Conservation (phyloP, 352 stramenopile species). For the Phytophthora nicotianae region DNA sequence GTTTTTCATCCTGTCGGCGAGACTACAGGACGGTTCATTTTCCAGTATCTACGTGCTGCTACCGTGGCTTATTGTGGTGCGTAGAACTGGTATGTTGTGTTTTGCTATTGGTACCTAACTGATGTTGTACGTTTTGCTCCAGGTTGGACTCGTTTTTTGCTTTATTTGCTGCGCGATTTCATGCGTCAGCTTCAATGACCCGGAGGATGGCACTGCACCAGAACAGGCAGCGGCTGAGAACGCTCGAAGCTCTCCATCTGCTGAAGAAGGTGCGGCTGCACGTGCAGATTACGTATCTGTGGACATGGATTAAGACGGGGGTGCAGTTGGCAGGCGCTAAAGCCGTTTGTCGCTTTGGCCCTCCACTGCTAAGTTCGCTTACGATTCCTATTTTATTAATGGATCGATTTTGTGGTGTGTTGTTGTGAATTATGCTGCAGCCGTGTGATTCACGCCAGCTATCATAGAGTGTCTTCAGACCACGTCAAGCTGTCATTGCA, state of each 20-base stretch:
- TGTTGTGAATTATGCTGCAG: conserved; percentile 16
- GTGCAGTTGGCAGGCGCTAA: conserved; percentile 7
- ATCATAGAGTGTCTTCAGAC: neutral
- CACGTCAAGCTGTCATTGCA: no score
- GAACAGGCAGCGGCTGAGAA: conserved; percentile 41
- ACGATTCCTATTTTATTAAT: conserved; percentile 48
- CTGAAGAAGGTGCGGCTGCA: conserved; percentile 73
- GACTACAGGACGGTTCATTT: conserved; percentile 71
- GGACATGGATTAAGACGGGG: conserved; percentile 50
- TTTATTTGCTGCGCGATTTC: conserved; percentile 83
- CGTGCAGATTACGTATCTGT: conserved; percentile 67
- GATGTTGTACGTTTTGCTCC: neutral
- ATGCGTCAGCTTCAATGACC: conserved; percentile 59
- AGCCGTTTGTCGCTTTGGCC: conserved; percentile 2
- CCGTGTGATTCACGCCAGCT: conserved; percentile 22
- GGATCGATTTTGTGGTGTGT: conserved; percentile 36
- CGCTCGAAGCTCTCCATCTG: conserved; percentile 43
- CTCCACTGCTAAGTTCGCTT: conserved; percentile 26
- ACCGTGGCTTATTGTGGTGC: conserved; percentile 83
- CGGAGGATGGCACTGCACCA: conserved; percentile 30
- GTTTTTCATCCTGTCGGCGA: conserved; percentile 81
- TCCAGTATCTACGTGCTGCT: conserved; percentile 84
- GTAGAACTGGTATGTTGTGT: conserved; percentile 3
- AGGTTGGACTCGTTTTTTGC: conserved; percentile 76
- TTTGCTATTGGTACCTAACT: neutral